Percentiles rank a stretch among this genome's conserved stretches.
phyloP scores from a whole-genome alignment of 352 stramenopile genomes.

The Globisporangium yorkense region DNA sequence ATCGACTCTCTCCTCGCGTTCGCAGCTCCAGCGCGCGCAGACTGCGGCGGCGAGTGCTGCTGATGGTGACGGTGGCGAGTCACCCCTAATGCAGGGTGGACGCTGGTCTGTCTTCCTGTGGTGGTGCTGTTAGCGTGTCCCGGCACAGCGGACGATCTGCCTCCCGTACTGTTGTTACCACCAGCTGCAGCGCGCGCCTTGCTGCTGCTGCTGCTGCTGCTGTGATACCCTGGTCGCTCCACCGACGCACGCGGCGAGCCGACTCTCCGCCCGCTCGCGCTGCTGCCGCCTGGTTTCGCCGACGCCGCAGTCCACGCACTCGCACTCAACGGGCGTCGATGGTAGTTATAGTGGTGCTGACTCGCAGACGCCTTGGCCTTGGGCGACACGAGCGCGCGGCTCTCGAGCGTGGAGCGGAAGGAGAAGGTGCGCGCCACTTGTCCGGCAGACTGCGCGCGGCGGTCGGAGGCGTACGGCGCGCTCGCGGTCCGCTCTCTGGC shows the following conservation, averaged over 20 bases:
- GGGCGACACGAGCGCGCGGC: constrained; percentile 28
- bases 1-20: constrained; percentile 4
- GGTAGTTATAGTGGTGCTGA: neutral
- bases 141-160: neutral
- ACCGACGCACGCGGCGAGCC: too few relatives aligned
- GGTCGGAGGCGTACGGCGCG: constrained; percentile 21
- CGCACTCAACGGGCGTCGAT: neutral
- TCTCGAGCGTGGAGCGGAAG: constrained; percentile 33
- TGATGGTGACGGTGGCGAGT: neutral
- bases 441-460: constrained; percentile 9
- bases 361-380: constrained; percentile 1
- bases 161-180: neutral
- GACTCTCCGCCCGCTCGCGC: neutral
- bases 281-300: neutral
- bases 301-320: neutral
- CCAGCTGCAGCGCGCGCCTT: neutral
- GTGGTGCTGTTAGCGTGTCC: neutral
- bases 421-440: constrained; percentile 27
- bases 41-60: neutral
- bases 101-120: neutral
- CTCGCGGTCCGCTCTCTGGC: constrained; percentile 2
- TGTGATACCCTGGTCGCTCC: neutral
- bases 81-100: neutral
- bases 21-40: neutral
- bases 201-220: neutral